Evolutionary conservation across 176 grass and related monocot genomes (phyloP).

Genomic region (Sorghum bicolor): DNA sequence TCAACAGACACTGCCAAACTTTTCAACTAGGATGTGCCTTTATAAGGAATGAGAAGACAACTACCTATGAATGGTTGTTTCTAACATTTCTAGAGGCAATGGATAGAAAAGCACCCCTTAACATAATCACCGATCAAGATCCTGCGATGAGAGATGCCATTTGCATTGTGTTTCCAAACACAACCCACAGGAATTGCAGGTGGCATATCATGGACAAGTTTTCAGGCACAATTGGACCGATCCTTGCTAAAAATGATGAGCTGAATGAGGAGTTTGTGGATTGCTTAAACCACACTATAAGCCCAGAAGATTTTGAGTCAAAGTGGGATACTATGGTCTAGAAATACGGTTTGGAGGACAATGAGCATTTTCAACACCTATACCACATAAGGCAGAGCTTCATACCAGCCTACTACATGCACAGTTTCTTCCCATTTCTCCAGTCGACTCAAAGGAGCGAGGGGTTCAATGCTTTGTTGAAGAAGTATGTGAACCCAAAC

Average conservation of each 20-base stretch:
- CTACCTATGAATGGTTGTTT: not conserved
- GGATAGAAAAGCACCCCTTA: not conserved
- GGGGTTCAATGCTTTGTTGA: no score
- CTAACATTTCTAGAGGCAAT: not conserved
- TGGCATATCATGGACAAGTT: not conserved
- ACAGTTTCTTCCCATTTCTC: no score
- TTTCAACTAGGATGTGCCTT: not conserved
- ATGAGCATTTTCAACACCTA: not conserved
- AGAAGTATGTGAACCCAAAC: no score
- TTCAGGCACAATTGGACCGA: not conserved
- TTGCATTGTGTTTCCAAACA: not conserved
- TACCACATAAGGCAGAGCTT: not conserved
- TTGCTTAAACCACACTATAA: not conserved
- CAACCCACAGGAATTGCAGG: not conserved
- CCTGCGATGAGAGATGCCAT: not conserved
- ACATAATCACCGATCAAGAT: not conserved
- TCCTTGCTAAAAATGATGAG: not conserved
- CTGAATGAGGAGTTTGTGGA: not conserved
- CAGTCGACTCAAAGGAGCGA: no score
- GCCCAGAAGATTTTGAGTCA: not conserved
- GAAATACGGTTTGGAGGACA: fast-evolving
- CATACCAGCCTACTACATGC: no score
- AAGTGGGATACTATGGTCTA: not conserved
- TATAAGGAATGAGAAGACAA: not conserved
- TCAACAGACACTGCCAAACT: no score